Evolutionary conservation across 352 stramenopile species (phyloP).

Genomic region (Phytophthora cajani): DNA sequence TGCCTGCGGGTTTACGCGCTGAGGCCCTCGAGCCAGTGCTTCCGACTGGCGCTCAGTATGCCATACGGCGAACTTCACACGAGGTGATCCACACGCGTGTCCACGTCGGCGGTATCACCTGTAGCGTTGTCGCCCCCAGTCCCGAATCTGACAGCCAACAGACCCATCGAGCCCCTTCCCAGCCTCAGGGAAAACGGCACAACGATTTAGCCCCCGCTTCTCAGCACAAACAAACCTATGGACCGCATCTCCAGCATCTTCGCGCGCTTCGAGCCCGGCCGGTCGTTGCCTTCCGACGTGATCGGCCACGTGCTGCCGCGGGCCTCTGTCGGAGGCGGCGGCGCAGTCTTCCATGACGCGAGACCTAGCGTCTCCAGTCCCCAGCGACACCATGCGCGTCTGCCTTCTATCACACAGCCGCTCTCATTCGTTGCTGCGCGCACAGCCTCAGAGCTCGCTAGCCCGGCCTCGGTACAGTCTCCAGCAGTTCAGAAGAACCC

Average conservation of each 20-base stretch:
- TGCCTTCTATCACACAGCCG: background rate
- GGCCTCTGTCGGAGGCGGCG: conserved; percentile 3
- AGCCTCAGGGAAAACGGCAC: background rate
- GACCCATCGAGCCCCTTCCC: background rate
- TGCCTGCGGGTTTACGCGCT: conserved; percentile 9
- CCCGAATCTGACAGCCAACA: background rate
- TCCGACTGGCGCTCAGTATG: background rate
- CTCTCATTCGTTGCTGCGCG: background rate
- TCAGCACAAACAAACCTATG: conserved; percentile 6
- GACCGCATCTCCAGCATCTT: conserved; percentile 32
- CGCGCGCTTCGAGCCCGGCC: conserved; percentile 23
- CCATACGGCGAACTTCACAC: background rate
- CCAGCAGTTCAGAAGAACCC: conserved; percentile 1
- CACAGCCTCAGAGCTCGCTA: background rate
- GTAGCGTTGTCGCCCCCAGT: conserved; percentile 7
- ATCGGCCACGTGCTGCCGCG: conserved; percentile 27
- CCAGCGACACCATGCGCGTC: background rate
- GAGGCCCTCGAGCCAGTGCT: background rate
- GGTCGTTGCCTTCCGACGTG: conserved; percentile 19
- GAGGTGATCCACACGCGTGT: conserved; percentile 5
- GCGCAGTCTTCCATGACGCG: background rate
- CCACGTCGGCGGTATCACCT: conserved; percentile 18
- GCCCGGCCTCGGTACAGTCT: background rate
- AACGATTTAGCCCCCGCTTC: background rate
- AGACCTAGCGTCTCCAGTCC: background rate